Conservation (phyloP, 768 basidiomycete species). For the Trametes sanguinea region DNA sequence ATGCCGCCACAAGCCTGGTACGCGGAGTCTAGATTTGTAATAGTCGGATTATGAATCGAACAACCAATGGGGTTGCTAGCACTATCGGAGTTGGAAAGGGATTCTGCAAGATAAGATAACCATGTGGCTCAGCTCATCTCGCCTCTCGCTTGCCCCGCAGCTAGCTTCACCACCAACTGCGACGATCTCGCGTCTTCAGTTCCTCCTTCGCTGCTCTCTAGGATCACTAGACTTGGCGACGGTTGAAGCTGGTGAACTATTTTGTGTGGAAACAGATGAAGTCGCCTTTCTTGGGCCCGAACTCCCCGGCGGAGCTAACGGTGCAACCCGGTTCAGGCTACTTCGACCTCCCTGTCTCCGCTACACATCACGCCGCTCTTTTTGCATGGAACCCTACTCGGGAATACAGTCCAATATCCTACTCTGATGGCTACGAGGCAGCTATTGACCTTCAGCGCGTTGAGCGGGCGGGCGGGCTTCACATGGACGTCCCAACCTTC, state of each 20-base stretch:
- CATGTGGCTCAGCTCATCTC: not conserved
- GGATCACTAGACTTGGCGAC: not conserved
- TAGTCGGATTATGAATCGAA: too few relatives aligned
- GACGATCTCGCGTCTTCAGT: not conserved
- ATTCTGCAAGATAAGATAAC: constrained; percentile 3
- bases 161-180: not conserved
- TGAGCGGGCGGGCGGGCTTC: not conserved
- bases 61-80: too few relatives aligned
- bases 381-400: constrained; percentile 7
- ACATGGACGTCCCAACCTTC: constrained; percentile 8
- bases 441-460: not conserved
- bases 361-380: not conserved
- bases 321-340: constrained; percentile 1
- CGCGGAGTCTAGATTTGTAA: not conserved
- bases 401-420: not conserved
- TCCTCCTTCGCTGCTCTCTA: not conserved
- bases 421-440: not conserved
- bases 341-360: constrained; percentile 17
- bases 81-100: too few relatives aligned
- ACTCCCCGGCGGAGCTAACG: constrained; percentile 17
- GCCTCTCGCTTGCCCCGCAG: not conserved
- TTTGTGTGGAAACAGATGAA: constrained; percentile 1
- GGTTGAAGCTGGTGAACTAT: not conserved
- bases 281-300: constrained; percentile 11
- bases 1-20: too few relatives aligned